These are phyloP conservation scores for Pelargonium cotyledonis DNA, from an alignment of 441 rosid species.

Conservation along the genomic window DNA sequence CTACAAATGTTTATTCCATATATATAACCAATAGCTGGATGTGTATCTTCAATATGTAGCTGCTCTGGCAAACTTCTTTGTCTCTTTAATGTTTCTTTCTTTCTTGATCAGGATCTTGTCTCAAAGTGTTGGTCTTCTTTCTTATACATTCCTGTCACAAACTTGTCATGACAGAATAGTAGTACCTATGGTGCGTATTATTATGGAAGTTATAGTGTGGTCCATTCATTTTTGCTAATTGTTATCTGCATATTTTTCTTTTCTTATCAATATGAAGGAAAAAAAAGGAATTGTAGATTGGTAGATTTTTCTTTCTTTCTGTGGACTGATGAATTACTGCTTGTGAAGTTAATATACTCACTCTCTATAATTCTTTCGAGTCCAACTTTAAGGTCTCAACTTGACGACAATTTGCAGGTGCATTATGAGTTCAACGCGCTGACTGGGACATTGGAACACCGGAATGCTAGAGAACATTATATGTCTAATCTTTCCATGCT, in stretches of 20 bases:
- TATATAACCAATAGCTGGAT: no score
- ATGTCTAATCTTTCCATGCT: constrained; percentile 56
- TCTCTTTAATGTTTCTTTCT: constrained; percentile 20
- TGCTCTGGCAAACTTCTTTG: background rate
- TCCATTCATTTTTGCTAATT: background rate
- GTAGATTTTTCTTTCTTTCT: no score
- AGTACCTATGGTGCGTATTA: constrained; percentile 78
- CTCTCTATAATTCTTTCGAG: background rate
- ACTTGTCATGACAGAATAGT: constrained; percentile 78
- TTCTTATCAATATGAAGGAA: background rate
- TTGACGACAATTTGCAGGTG: constrained; percentile 44
- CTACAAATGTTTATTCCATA: background rate
- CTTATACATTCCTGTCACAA: constrained; percentile 71
- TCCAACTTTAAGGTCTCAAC: background rate
- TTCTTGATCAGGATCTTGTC: constrained; percentile 43
- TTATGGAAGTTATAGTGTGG: constrained; percentile 2
- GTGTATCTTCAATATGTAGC: background rate
- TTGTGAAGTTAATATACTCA: no score
- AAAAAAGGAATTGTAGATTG: no score
- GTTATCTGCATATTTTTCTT: background rate
- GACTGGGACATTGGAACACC: constrained; percentile 33
- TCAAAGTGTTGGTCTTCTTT: constrained; percentile 83
- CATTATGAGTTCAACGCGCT: constrained; percentile 55
- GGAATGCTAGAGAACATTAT: constrained; percentile 42
- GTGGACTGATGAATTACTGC: no score